Percentiles rank a stretch among this genome's conserved stretches.
phyloP scores from a whole-genome alignment of 768 basidiomycete genomes.

The Mycena sanguinolenta region DNA sequence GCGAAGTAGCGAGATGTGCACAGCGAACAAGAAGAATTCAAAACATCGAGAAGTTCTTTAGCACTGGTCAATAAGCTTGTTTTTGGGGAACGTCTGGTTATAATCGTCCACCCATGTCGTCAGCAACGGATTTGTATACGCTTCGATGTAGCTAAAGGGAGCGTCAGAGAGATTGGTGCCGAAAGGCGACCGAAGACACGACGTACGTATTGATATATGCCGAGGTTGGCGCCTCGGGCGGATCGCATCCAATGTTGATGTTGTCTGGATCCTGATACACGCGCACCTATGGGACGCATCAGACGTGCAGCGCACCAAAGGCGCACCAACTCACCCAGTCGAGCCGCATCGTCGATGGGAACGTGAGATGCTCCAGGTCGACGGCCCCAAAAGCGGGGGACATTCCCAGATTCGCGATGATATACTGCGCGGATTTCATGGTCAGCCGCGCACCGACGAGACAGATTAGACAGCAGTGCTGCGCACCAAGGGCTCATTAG shows the following conservation, averaged over 20 bases:
- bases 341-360: slow-evolving; percentile 75
- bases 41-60: too few relatives aligned
- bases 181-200: slow-evolving; percentile 1
- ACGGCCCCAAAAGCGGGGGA: slow-evolving; percentile 77
- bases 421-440: slow-evolving; percentile 56
- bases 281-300: too few relatives aligned
- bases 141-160: slow-evolving; percentile 32
- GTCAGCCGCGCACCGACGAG: neutral
- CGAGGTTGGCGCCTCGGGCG: slow-evolving; percentile 77
- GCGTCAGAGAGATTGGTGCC: neutral
- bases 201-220: slow-evolving; percentile 81
- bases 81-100: slow-evolving; percentile 65
- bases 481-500: slow-evolving; percentile 80
- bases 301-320: too few relatives aligned
- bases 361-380: slow-evolving; percentile 66
- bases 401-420: slow-evolving; percentile 80
- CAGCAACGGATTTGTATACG: slow-evolving; percentile 38
- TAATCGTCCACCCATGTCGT: slow-evolving; percentile 66
- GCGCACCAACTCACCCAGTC: too few relatives aligned
- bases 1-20: too few relatives aligned
- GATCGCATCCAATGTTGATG: slow-evolving; percentile 77
- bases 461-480: neutral
- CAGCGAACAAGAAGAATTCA: too few relatives aligned
- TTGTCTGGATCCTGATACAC: slow-evolving; percentile 72
- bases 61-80: slow-evolving; percentile 58